Evolutionary conservation across 2,329 filamentous ascomycete species (phyloP).

Genomic region (Aspergillus candidus): DNA sequence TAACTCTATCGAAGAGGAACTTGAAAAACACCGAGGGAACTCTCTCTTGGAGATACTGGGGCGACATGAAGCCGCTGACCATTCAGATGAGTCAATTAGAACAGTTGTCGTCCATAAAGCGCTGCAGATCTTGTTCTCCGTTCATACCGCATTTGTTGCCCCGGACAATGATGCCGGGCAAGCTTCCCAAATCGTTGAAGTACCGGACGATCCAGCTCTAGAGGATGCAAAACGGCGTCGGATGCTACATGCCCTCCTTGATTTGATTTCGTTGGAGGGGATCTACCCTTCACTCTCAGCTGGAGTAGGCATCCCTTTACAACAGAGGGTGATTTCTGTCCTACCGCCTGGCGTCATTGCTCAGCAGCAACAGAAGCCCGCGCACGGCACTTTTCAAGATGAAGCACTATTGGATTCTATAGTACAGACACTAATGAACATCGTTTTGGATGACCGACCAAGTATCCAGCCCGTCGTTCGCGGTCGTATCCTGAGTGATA

Average conservation of each 20-base stretch:
- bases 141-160: constrained; percentile 31
- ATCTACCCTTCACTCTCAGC: constrained; percentile 40
- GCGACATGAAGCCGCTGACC: constrained; percentile 5
- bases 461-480: constrained; percentile 36
- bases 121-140: constrained; percentile 27
- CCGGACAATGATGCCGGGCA: constrained; percentile 13
- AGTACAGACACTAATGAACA: constrained; percentile 21
- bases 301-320: constrained; percentile 40
- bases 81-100: constrained; percentile 16
- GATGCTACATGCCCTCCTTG: constrained; percentile 36
- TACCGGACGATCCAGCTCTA: constrained; percentile 24
- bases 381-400: constrained; percentile 21
- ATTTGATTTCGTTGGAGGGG: constrained; percentile 40
- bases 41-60: constrained; percentile 33
- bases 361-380: constrained; percentile 20
- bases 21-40: constrained; percentile 29
- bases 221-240: constrained; percentile 40
- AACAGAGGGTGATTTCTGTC: constrained; percentile 40
- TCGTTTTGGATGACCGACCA: constrained; percentile 27
- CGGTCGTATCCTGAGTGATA: constrained; percentile 36
- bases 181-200: not conserved
- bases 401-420: constrained; percentile 27
- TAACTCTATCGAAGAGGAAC: constrained; percentile 34
- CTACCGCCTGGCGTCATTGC: constrained; percentile 39
- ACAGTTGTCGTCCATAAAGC: constrained; percentile 27